Conservation (phyloP, 1,139 yeast genomes). For the Hyphopichia pseudoburtonii region DNA sequence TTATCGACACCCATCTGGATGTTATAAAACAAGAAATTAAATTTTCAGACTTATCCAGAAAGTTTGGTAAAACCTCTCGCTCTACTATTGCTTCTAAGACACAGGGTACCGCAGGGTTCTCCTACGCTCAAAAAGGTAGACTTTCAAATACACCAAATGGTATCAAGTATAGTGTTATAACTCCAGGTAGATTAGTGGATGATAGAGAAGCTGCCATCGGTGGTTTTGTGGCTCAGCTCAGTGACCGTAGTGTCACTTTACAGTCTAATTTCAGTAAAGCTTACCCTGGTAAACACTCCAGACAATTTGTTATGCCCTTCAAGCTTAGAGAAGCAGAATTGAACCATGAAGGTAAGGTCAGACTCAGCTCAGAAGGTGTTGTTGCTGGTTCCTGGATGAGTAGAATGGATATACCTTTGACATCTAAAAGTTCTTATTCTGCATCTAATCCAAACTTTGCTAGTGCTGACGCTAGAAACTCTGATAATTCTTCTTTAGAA, state of each 20-base stretch:
- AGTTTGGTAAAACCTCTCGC: conserved; percentile 12
- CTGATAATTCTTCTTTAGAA: conserved; percentile 33
- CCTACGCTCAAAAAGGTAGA: conserved; percentile 72
- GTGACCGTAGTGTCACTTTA: conserved; percentile 38
- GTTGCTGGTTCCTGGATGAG: conserved; percentile 44
- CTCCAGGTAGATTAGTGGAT: conserved; percentile 69
- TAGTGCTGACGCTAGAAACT: conserved; percentile 35
- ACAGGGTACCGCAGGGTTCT: conserved; percentile 73
- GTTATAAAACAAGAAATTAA: conserved; percentile 20
- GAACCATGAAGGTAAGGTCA: conserved; percentile 36
- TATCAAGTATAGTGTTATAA: conserved; percentile 53
- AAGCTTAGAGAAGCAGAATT: conserved; percentile 42
- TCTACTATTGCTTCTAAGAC: conserved; percentile 22
- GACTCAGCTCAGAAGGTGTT: conserved; percentile 41
- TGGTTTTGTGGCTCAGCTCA: conserved; percentile 61
- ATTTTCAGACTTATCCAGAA: conserved; percentile 23
- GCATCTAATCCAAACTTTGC: conserved; percentile 35
- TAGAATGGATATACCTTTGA: conserved; percentile 17
- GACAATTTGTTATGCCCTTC: conserved; percentile 48
- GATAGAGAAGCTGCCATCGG: conserved; percentile 64
- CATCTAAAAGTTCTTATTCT: conserved; percentile 21
- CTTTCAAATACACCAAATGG: conserved; percentile 77
- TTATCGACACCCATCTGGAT: conserved; percentile 20
- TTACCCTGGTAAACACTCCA: conserved; percentile 43
- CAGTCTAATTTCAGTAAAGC: conserved; percentile 43